A percentile compares a stretch with the other conserved stretches of the same genome.
phyloP scores from a whole-genome alignment of 768 basidiomycete species.

The Mycena galopus region DNA sequence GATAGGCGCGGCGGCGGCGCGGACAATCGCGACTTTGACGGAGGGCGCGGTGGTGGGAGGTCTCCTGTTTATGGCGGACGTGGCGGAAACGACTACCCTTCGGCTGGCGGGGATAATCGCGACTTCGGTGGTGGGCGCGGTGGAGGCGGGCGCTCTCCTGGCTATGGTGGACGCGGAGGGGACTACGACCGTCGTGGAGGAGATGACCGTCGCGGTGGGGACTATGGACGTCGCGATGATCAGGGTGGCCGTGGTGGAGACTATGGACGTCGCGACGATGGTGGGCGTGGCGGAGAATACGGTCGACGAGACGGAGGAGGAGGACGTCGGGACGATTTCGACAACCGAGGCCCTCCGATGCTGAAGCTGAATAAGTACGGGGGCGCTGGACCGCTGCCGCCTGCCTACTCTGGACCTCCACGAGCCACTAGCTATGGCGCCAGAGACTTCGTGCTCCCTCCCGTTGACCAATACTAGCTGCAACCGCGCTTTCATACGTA shows the following conservation, averaged over 20 bases:
- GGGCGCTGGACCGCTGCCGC: conserved; percentile 18
- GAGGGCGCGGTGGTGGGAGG: not conserved
- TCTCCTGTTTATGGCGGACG: not conserved
- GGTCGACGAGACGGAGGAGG: not conserved
- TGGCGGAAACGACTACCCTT: not conserved
- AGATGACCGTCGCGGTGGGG: not conserved
- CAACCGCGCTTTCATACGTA: conserved; percentile 7
- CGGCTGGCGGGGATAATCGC: not conserved
- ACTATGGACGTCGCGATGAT: not conserved
- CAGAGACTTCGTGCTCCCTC: conserved; percentile 17
- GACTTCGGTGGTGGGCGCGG: not conserved
- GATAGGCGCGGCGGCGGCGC: not conserved
- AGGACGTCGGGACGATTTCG: not conserved
- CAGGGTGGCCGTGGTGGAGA: not conserved
- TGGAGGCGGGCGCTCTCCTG: not conserved
- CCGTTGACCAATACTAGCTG: conserved; percentile 19
- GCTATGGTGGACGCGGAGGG: not conserved
- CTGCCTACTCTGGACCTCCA: conserved; percentile 18
- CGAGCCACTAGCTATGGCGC: conserved; percentile 25
- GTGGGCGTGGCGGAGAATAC: not conserved
- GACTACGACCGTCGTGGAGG: not conserved
- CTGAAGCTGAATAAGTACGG: conserved; percentile 14
- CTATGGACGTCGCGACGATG: not conserved
- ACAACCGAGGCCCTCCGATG: not conserved
- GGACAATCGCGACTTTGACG: not conserved